Evolutionary conservation across 805 yeast species (phyloP), one percentile per base, ranked within the genome.

Genomic region (Saccharomyces eubayanus): DNA sequence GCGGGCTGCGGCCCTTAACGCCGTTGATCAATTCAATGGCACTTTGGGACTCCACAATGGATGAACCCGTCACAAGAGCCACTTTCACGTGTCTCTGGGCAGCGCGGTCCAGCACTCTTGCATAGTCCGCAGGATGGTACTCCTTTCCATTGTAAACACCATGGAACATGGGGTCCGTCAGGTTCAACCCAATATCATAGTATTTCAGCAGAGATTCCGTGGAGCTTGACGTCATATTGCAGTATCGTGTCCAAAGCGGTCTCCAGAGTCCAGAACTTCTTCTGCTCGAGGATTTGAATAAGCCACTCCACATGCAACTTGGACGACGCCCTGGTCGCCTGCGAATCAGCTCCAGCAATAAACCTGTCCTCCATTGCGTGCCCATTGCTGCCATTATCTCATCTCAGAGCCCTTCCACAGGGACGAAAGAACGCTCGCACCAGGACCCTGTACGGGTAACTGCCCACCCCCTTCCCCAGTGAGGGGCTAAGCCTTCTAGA

Each of bases 81-180:
- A 79, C 78, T 6, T 75, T 71, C 14, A 92, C 97, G 55, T 85
- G 78, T 59, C 81, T 78, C 5, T 75, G 67, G 50, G 75, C 73
- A 0, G 97, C 96, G 47, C 96, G 76, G 5, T 74, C 64, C 5
- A 94, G 69, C 1, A 94, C 87, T 6, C 76, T 72, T 12, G 72
- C 74, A 3, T 88, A 67, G 68, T 94, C 99, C 1, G 77, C 60
- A 1, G 78, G 77, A 64, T 92, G 98, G 53, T 79, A 75, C 46
- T 76, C 77, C 29, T 82, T 79, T 12, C 85, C 90, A 57, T 89
- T 79, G 65, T 94, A 94, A 8, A 69, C 57, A 1, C 99, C 99
- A 49, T 76, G 77, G 67, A 88, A 94, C 94, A 91, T 94, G 3
- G 81, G 75, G 67, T 92, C 99, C 0, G 96, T 85, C 64, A 92